phyloP scores from a whole-genome alignment of 768 basidiomycete species.

The Pleurotus platypus region DNA sequence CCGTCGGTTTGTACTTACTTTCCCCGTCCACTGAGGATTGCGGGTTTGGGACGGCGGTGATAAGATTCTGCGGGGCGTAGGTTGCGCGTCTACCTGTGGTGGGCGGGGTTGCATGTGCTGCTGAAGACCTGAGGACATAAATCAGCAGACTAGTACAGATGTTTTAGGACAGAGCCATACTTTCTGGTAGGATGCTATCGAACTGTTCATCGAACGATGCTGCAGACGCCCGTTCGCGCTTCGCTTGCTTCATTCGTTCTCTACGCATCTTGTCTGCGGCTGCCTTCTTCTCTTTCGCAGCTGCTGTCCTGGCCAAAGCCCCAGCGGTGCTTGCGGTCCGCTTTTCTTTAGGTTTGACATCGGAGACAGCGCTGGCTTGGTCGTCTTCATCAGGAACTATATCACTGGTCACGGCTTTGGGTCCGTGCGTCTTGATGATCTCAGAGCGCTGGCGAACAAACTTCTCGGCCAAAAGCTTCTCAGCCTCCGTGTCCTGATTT shows the following conservation, averaged over 20 bases:
- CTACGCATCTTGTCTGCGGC: conserved; percentile 17
- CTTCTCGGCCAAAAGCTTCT: conserved; percentile 32
- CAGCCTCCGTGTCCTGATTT: conserved; percentile 45
- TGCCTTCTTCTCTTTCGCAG: conserved; percentile 24
- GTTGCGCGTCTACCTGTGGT: not conserved
- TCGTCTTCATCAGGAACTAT: not conserved
- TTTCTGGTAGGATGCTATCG: conserved; percentile 6
- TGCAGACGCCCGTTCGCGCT: conserved; percentile 14
- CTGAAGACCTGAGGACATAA: not conserved
- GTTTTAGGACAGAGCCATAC: not conserved
- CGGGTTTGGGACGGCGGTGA: not conserved
- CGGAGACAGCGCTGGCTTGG: conserved; percentile 7
- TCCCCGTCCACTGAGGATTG: not conserved
- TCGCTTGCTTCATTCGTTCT: conserved; percentile 17
- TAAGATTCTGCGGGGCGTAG: not conserved
- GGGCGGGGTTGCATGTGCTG: not conserved
- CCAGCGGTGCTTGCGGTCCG: conserved; percentile 16
- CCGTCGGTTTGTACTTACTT: conserved; percentile 5
- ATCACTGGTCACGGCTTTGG: conserved; percentile 19
- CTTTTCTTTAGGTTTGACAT: conserved; percentile 22
- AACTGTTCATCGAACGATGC: conserved; percentile 7
- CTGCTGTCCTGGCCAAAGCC: conserved; percentile 17
- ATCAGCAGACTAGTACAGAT: not conserved
- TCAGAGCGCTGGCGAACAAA: conserved; percentile 36
- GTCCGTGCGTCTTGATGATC: conserved; percentile 29